Conservation (phyloP, 2,329 filamentous ascomycete species). For the Rhexocercosporidium sp. region DNA sequence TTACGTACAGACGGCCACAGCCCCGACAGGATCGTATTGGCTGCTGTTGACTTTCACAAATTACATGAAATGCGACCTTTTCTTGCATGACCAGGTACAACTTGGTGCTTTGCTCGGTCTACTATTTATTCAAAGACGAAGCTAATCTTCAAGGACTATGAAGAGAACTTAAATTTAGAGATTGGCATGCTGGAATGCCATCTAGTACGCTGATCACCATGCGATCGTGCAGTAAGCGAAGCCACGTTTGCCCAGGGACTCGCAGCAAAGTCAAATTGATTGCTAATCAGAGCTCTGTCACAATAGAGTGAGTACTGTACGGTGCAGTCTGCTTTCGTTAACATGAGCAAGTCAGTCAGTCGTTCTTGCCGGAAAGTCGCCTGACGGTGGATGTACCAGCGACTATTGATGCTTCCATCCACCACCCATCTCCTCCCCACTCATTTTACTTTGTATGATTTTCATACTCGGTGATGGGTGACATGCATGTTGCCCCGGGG, state of each 20-base stretch:
- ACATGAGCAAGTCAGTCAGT: neutral
- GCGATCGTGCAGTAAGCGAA: neutral
- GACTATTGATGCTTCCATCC: neutral
- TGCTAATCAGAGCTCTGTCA: neutral
- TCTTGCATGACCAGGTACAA: neutral
- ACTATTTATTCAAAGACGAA: neutral
- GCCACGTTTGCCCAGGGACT: neutral
- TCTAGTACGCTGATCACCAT: neutral
- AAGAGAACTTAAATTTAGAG: neutral
- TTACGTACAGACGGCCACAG: conserved; percentile 8
- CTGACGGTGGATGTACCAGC: neutral
- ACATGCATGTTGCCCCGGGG: conserved; percentile 1
- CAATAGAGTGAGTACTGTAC: neutral
- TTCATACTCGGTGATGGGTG: conserved; percentile 12
- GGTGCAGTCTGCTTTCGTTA: neutral
- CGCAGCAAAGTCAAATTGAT: neutral
- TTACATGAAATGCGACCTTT: neutral
- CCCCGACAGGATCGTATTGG: neutral
- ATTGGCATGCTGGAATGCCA: conserved; percentile 9
- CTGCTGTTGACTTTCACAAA: neutral
- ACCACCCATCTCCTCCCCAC: neutral
- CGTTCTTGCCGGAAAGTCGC: neutral
- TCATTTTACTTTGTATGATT: conserved; percentile 8
- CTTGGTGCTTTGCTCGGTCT: neutral
- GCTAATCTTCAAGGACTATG: neutral